phyloP scores from a whole-genome alignment of 208 protist genomes.

The Leptomonas seymouri region DNA sequence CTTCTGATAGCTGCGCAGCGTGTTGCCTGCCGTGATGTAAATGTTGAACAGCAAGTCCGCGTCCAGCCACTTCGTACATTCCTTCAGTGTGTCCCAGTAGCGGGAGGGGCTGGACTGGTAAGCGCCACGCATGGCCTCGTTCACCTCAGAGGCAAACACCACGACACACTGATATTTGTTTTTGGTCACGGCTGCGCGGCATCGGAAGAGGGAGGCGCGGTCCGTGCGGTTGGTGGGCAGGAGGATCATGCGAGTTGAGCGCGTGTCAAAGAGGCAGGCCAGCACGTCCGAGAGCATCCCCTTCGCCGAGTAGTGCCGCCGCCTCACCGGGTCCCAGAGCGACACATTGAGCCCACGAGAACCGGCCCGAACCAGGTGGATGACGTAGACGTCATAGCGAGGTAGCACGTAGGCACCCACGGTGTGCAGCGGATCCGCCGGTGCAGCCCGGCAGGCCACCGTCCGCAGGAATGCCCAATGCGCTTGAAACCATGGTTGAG shows the following conservation, averaged over 20 bases:
- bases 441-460: slow-evolving; percentile 47
- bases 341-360: slow-evolving; percentile 72
- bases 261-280: slow-evolving; percentile 63
- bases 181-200: slow-evolving; percentile 74
- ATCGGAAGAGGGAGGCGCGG: slow-evolving; percentile 75
- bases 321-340: slow-evolving; percentile 59
- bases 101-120: slow-evolving; percentile 74
- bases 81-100: slow-evolving; percentile 71
- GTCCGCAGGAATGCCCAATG: slow-evolving; percentile 73
- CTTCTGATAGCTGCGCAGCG: slow-evolving; percentile 46
- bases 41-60: slow-evolving; percentile 68
- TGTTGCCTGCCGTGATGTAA: slow-evolving; percentile 56
- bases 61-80: slow-evolving; percentile 44
- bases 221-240: slow-evolving; percentile 88
- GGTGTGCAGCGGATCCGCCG: slow-evolving; percentile 58
- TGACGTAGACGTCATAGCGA: slow-evolving; percentile 64
- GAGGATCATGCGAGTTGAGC: slow-evolving; percentile 67
- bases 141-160: slow-evolving; percentile 74
- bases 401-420: slow-evolving; percentile 57
- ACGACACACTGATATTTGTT: slow-evolving; percentile 53
- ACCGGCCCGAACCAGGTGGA: slow-evolving; percentile 84
- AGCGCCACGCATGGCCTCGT: slow-evolving; percentile 54
- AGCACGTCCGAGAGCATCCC: slow-evolving; percentile 89
- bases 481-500: slow-evolving; percentile 49
- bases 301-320: slow-evolving; percentile 61